Evolutionary conservation across 1,139 yeast species (phyloP), one percentile per base, ranked within the genome.

Genomic region (Candida frijolesensis): DNA sequence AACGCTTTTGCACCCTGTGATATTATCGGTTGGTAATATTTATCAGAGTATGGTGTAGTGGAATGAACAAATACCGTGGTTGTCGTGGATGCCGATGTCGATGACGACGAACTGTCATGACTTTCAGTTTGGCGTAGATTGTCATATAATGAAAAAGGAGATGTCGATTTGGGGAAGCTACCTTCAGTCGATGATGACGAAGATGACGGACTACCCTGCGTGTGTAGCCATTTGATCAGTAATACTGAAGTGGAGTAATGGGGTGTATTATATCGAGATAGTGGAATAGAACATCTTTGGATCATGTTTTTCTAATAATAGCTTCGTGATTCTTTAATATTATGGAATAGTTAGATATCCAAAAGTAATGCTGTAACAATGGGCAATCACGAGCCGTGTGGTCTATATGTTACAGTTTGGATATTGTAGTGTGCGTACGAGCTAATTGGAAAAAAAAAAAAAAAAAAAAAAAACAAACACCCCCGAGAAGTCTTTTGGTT

Each of bases 1-100:
- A 68, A 57, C 10, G 72, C 74, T 29, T 51, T 51, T 35, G 60
- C 62, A 1, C 74, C 73, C 46, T 66, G 63, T 30, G 65, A 55
- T 25, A 68, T 65, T n/a, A 68, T 60, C 5, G 67, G 65, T 43
- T 64, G 65, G 47, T 66, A 67, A 45, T 60, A 60, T 46, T 63
- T 65, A 47, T 67, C 72, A 12, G 68, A 62, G 46, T 66, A 67
- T 7, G 65, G 64, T 2, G 65, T 60, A 6, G 57, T 50, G 10
- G 42, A 30, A 9, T 49, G 42, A 19, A 45, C 37, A 45, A 50
- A 48, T 22, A 56, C 50, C n/a, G 45, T 44, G 5, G 48, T 42
- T 9, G 37, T 10, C 8, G 43, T 42, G 6, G 46, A 18, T 4
- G 46, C 6, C 6, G 42, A 18, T 4, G 46, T 10, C 6, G 42